Percentiles rank a stretch among this genome's conserved stretches.
Evolutionary conservation across 2,329 filamentous ascomycete genomes (phyloP).

Genomic region (Thelonectria olida): DNA sequence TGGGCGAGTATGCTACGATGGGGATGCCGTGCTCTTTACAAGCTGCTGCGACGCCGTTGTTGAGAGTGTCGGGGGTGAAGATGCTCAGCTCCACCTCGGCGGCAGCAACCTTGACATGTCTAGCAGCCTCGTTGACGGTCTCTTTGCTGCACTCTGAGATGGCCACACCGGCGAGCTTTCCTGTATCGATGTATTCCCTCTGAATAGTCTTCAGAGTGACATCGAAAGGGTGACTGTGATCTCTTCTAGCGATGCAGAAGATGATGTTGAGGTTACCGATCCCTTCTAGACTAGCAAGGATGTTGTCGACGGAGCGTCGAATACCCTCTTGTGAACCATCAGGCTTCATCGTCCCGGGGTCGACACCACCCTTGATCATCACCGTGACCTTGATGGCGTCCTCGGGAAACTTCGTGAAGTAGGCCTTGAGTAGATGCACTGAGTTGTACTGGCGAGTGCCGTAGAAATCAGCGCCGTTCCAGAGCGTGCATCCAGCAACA

Average conservation of each 20-base stretch:
- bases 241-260: constrained; percentile 69
- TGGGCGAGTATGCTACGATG: constrained; percentile 76
- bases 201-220: constrained; percentile 53
- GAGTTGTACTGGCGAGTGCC: constrained; percentile 65
- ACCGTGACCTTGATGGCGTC: constrained; percentile 70
- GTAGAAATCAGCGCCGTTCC: constrained; percentile 75
- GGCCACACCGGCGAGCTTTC: constrained; percentile 61
- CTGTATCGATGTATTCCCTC: constrained; percentile 60
- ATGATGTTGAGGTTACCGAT: constrained; percentile 67
- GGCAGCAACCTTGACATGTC: constrained; percentile 54
- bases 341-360: constrained; percentile 46
- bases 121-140: constrained; percentile 59
- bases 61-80: constrained; percentile 57
- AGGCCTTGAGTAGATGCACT: constrained; percentile 67
- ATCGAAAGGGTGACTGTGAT: constrained; percentile 57
- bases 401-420: constrained; percentile 71
- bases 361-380: constrained; percentile 67
- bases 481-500: constrained; percentile 56
- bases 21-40: constrained; percentile 74
- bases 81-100: constrained; percentile 66
- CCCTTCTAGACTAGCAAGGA: constrained; percentile 54
- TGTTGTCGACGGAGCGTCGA: constrained; percentile 64
- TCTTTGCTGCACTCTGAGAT: constrained; percentile 60
- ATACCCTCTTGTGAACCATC: constrained; percentile 64
- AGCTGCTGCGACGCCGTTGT: constrained; percentile 61